These are phyloP conservation scores for Mortierella sp. DNA, from an alignment of 371 early-diverging fungal genomes.

Conservation along the genomic window DNA sequence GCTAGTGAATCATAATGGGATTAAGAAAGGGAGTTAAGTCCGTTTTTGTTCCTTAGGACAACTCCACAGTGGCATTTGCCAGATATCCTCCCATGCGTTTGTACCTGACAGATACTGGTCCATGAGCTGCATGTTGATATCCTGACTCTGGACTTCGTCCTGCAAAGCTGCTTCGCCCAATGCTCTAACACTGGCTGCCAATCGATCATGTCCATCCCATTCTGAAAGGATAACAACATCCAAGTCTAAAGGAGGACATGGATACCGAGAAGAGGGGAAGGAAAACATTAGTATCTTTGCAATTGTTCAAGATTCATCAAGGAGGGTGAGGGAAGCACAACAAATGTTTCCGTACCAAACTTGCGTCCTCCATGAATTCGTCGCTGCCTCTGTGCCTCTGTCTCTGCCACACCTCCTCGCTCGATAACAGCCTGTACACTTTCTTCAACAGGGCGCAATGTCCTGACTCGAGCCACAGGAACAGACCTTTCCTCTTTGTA, in stretches of 20 bases:
- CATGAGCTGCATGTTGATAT: conserved; percentile 29
- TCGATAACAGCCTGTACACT: not conserved
- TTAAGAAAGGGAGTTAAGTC: no score
- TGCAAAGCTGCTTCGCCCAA: conserved; percentile 30
- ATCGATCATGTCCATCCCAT: conserved; percentile 37
- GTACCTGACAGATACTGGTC: conserved; percentile 26
- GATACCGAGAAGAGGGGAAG: no score
- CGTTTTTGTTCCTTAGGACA: no score
- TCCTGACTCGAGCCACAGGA: conserved; percentile 32
- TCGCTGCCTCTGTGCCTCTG: not conserved
- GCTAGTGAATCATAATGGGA: conserved; percentile 1
- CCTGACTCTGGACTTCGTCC: conserved; percentile 26
- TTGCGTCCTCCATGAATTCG: conserved; percentile 17
- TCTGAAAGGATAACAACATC: conserved; percentile 42
- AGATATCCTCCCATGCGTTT: no score
- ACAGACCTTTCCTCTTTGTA: conserved; percentile 31
- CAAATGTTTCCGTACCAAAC: not conserved
- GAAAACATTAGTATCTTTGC: no score
- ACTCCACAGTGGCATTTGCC: no score
- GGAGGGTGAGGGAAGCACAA: no score
- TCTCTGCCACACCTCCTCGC: not conserved
- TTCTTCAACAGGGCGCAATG: conserved; percentile 24
- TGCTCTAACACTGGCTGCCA: conserved; percentile 26
- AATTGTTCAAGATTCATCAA: no score
- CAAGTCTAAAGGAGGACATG: conserved; percentile 16